These are phyloP conservation scores for Protostelium mycophagum DNA, from an alignment of 78 protist genomes.

Conservation along the genomic window DNA sequence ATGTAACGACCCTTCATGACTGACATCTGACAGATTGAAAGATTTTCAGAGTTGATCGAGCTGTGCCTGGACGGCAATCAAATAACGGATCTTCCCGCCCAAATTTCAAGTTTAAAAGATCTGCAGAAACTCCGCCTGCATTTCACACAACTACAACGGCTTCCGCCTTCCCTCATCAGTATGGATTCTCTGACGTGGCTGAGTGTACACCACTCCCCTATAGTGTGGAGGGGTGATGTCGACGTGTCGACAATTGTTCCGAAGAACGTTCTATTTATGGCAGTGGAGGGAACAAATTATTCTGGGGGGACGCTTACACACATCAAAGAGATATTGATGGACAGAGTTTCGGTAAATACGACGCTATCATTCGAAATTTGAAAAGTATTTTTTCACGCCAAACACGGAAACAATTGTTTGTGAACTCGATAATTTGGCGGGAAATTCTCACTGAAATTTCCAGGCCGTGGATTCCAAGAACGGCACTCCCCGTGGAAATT, in stretches of 20 bases:
- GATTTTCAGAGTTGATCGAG: not conserved
- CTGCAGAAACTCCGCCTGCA: not conserved
- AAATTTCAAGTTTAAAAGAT: not conserved
- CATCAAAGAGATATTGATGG: not conserved
- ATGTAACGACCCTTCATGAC: not conserved
- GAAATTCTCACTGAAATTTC: not conserved
- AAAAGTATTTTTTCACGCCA: too few species aligned
- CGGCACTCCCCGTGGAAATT: too few species aligned
- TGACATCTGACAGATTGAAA: not conserved
- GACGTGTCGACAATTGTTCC: not conserved
- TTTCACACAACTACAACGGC: not conserved
- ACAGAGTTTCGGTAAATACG: not conserved
- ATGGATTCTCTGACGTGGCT: not conserved
- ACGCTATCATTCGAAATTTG: not conserved
- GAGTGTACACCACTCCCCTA: not conserved
- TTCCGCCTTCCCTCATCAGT: not conserved
- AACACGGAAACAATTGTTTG: too few species aligned
- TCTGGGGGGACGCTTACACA: not conserved
- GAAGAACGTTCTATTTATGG: not conserved
- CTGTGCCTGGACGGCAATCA: not conserved
- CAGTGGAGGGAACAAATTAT: not conserved
- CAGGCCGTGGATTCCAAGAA: not conserved
- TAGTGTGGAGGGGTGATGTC: not conserved
- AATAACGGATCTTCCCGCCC: not conserved
- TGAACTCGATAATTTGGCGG: too few species aligned